Percentiles rank a stretch among this genome's conserved stretches.
phyloP scores from a whole-genome alignment of 352 stramenopile genomes.

The Pythium apleroticum region DNA sequence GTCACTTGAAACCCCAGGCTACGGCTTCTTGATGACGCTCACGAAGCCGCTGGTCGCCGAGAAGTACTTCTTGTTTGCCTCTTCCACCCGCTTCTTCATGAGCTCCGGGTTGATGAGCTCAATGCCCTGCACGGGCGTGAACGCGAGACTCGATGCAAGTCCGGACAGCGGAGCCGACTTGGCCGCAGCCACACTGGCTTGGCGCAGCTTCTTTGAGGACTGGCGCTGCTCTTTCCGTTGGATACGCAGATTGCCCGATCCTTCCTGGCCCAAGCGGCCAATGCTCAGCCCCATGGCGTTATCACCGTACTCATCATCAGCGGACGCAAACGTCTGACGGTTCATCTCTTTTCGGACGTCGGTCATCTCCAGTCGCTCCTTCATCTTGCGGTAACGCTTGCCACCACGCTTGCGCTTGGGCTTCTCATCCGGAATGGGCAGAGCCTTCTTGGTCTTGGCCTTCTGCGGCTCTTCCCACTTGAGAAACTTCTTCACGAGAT shows the following conservation, averaged over 20 bases:
- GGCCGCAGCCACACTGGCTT: slow-evolving; percentile 78
- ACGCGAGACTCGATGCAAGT: slow-evolving; percentile 95
- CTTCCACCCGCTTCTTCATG: slow-evolving; percentile 87
- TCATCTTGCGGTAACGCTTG: slow-evolving; percentile 95
- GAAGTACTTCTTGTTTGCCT: slow-evolving; percentile 98
- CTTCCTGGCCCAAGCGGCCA: slow-evolving; percentile 90
- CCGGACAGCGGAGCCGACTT: slow-evolving; percentile 76
- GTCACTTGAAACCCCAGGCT: neutral
- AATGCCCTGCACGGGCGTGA: slow-evolving; percentile 96
- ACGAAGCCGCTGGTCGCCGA: slow-evolving; percentile 94
- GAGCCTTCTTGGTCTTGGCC: slow-evolving; percentile 95
- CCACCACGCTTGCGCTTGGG: slow-evolving; percentile 92
- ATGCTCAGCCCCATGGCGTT: slow-evolving; percentile 97
- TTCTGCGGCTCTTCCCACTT: slow-evolving; percentile 98
- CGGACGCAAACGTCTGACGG: slow-evolving; percentile 92
- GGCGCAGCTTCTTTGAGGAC: slow-evolving; percentile 91
- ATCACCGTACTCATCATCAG: slow-evolving; percentile 96
- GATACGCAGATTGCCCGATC: slow-evolving; percentile 86
- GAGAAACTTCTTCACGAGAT: slow-evolving; percentile 94
- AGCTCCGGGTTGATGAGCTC: slow-evolving; percentile 97
- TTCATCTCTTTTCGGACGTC: slow-evolving; percentile 97
- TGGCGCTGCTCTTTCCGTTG: slow-evolving; percentile 90
- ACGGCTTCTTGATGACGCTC: slow-evolving; percentile 89
- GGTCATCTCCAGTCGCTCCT: slow-evolving; percentile 97
- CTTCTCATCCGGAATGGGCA: slow-evolving; percentile 96